Percentiles rank a stretch among this genome's conserved stretches.
These are phyloP conservation scores for Basidiobolus meristosporus DNA, from an alignment of 371 early-diverging fungal species.

Conservation along the genomic window DNA sequence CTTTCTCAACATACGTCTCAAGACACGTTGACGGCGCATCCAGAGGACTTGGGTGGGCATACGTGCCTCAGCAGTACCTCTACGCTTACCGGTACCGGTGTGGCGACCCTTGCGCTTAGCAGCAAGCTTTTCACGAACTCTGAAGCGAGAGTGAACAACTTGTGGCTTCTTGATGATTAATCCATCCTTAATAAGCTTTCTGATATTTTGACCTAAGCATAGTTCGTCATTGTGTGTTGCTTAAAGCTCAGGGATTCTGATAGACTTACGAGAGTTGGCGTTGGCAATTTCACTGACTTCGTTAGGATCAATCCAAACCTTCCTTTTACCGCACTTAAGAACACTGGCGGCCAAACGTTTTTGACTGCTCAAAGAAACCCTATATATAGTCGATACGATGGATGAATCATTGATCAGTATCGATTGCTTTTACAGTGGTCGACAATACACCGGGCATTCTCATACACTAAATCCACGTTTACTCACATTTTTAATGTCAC, in stretches of 20 bases:
- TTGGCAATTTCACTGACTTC: conserved; percentile 89
- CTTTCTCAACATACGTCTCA: too few species aligned
- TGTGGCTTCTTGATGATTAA: conserved; percentile 94
- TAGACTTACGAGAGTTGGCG: conserved; percentile 88
- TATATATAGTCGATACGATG: too few species aligned
- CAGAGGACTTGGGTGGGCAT: conserved; percentile 93
- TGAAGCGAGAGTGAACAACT: conserved; percentile 86
- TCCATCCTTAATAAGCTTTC: conserved; percentile 90
- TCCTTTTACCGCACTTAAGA: conserved; percentile 96
- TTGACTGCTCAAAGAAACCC: conserved; percentile 73
- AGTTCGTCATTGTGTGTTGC: too few species aligned
- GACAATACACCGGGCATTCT: too few species aligned
- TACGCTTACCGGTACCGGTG: conserved; percentile 95
- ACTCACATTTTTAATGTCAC: too few species aligned
- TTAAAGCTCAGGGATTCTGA: too few species aligned
- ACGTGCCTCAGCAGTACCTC: conserved; percentile 98
- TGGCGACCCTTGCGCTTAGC: conserved; percentile 99
- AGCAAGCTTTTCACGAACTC: conserved; percentile 79
- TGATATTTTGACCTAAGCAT: conserved; percentile 77
- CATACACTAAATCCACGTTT: too few species aligned
- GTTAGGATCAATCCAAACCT: conserved; percentile 99
- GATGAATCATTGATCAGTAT: too few species aligned
- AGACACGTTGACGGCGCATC: too few species aligned
- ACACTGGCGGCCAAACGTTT: conserved; percentile 97
- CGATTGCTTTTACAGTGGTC: too few species aligned